These are phyloP conservation scores for Turnera subulata DNA, from an alignment of 345 rosid genomes.

Conservation along the genomic window DNA sequence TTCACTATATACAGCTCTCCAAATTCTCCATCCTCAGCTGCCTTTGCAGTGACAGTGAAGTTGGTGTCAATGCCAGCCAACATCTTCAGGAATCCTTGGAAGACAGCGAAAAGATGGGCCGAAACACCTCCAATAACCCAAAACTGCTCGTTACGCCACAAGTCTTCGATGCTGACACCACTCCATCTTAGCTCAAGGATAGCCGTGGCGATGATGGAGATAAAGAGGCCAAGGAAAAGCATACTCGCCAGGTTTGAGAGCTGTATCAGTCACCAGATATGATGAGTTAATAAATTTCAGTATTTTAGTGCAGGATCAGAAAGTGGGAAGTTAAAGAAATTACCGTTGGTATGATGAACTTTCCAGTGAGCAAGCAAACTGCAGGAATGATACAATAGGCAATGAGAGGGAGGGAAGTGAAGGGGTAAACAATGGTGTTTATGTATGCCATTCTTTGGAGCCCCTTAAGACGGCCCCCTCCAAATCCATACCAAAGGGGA, in stretches of 20 bases:
- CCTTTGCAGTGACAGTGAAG: conserved; percentile 93
- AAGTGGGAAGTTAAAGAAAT: conserved; percentile 4
- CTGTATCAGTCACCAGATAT: conserved; percentile 28
- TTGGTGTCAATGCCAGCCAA: conserved; percentile 90
- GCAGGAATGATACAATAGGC: conserved; percentile 94
- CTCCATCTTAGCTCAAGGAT: conserved; percentile 97
- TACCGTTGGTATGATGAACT: conserved; percentile 97
- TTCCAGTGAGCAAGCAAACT: conserved; percentile 92
- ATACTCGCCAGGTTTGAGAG: conserved; percentile 86
- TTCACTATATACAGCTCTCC: conserved; percentile 89
- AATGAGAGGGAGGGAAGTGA: conserved; percentile 89
- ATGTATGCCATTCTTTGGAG: conserved; percentile 88
- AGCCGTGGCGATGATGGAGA: conserved; percentile 77
- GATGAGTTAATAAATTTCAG: background rate
- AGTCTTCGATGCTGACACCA: conserved; percentile 86
- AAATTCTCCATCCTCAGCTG: conserved; percentile 84
- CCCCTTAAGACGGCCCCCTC: conserved; percentile 93
- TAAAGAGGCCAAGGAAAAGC: conserved; percentile 86
- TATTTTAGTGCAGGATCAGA: background rate
- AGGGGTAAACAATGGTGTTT: conserved; percentile 96
- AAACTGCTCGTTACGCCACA: conserved; percentile 95
- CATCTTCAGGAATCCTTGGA: conserved; percentile 94
- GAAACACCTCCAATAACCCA: conserved; percentile 99
- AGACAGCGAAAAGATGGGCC: conserved; percentile 91
- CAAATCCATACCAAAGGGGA: conserved; percentile 93